Evolutionary conservation across 805 yeast species (phyloP).

Genomic region (Ogataea nakhonphanomensis): DNA sequence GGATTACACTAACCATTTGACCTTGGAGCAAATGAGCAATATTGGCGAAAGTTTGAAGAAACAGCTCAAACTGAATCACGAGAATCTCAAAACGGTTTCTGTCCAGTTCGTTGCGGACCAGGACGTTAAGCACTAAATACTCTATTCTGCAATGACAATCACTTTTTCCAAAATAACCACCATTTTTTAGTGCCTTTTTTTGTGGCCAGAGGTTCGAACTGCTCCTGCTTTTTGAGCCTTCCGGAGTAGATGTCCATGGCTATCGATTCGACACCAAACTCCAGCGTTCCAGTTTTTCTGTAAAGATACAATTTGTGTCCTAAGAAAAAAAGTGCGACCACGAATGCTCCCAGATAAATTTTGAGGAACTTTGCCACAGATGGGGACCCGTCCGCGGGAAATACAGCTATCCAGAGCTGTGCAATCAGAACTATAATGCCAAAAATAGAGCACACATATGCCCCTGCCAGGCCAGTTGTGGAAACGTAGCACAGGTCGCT

Average conservation of each 20-base stretch:
- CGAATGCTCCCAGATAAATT: conserved; percentile 45
- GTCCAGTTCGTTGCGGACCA: conserved; percentile 32
- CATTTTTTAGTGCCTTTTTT: conserved; percentile 35
- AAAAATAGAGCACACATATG: conserved; percentile 36
- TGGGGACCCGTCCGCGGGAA: conserved; percentile 36
- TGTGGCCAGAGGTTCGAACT: conserved; percentile 21
- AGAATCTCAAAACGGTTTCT: conserved; percentile 32
- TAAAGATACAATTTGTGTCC: conserved; percentile 38
- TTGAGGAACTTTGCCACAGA: conserved; percentile 39
- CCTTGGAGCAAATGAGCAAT: conserved; percentile 33
- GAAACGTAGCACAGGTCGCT: conserved; percentile 42
- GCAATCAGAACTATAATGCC: conserved; percentile 37
- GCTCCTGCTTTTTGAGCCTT: too few species aligned
- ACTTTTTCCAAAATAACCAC: conserved; percentile 14
- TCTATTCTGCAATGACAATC: conserved; percentile 1
- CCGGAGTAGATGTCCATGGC: conserved; percentile 25
- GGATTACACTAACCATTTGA: conserved; percentile 27
- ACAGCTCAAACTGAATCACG: conserved; percentile 34
- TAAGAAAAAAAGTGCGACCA: conserved; percentile 39
- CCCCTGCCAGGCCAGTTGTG: conserved; percentile 42
- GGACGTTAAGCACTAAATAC: conserved; percentile 11
- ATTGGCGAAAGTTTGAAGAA: conserved; percentile 26
- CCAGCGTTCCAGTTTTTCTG: conserved; percentile 8
- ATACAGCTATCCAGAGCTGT: conserved; percentile 48
- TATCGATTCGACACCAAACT: conserved; percentile 15